phyloP scores from a whole-genome alignment of 345 rosid species.

The Linum tenue region DNA sequence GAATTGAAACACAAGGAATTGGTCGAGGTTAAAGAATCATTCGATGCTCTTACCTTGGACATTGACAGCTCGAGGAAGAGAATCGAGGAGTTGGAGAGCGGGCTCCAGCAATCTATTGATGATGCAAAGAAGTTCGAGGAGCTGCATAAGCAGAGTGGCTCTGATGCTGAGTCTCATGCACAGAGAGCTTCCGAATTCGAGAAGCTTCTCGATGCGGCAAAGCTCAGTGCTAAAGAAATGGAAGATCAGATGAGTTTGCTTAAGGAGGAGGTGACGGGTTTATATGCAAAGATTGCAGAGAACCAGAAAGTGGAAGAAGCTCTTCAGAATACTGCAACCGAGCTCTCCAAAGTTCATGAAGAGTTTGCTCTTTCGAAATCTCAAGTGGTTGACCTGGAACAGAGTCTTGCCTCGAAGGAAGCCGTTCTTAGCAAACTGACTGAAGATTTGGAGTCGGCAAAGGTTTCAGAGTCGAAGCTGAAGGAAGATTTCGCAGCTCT shows the following conservation, averaged over 20 bases:
- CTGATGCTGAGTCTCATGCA: slow-evolving; percentile 66
- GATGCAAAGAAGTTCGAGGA: slow-evolving; percentile 77
- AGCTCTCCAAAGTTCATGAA: slow-evolving; percentile 57
- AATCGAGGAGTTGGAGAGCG: slow-evolving; percentile 54
- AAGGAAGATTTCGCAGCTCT: slow-evolving; percentile 51
- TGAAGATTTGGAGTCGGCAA: slow-evolving; percentile 53
- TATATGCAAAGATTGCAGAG: slow-evolving; percentile 55
- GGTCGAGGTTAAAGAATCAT: slow-evolving; percentile 62
- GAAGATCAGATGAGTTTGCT: slow-evolving; percentile 51
- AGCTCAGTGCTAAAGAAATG: slow-evolving; percentile 43
- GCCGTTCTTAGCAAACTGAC: slow-evolving; percentile 40
- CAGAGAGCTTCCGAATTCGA: slow-evolving; percentile 72
- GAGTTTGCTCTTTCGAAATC: slow-evolving; percentile 55
- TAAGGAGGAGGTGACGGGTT: slow-evolving; percentile 61
- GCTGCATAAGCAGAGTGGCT: slow-evolving; percentile 64
- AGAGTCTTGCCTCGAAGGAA: slow-evolving; percentile 62
- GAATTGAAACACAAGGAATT: slow-evolving; percentile 71
- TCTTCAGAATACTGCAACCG: slow-evolving; percentile 45
- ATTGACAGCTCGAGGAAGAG: slow-evolving; percentile 55
- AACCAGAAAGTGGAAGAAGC: slow-evolving; percentile 63
- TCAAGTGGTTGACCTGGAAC: slow-evolving; percentile 44
- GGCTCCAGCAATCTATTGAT: slow-evolving; percentile 41
- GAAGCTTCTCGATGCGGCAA: slow-evolving; percentile 55
- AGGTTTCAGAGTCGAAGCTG: slow-evolving; percentile 53
- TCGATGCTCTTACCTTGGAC: slow-evolving; percentile 52